A percentile compares a stretch with the other conserved stretches of the same genome.
These are phyloP conservation scores for Eucalyptus pumila DNA, from an alignment of 345 rosid species.

Conservation along the genomic window DNA sequence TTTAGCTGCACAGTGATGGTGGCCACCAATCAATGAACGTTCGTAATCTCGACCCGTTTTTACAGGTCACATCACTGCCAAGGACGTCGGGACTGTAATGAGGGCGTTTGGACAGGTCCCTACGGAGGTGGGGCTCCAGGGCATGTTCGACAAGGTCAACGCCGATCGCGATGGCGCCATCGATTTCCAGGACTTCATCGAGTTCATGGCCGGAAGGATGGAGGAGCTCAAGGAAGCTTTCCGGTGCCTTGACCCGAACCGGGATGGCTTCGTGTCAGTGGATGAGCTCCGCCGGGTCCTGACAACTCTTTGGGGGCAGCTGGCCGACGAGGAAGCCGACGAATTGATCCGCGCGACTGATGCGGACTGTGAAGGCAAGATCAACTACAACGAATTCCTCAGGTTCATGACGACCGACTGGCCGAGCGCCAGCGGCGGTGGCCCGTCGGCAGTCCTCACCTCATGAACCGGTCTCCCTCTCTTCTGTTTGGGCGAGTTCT, in stretches of 20 bases:
- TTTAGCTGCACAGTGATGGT: not conserved
- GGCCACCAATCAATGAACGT: not conserved
- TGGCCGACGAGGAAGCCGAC: constrained; percentile 37
- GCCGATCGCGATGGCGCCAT: constrained; percentile 20
- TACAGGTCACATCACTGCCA: not conserved
- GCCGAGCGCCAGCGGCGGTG: not conserved
- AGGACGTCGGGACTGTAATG: not conserved
- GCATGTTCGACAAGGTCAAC: not conserved
- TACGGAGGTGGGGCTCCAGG: not conserved
- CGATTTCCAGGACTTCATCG: constrained; percentile 33
- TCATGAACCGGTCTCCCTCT: not conserved
- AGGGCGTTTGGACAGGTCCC: not conserved
- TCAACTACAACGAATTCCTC: constrained; percentile 39
- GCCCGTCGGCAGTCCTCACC: not conserved
- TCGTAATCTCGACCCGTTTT: not conserved
- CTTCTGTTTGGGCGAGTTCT: not conserved
- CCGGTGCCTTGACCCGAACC: constrained; percentile 30
- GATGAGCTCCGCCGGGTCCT: constrained; percentile 46
- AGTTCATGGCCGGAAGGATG: constrained; percentile 41
- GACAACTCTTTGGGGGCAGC: constrained; percentile 43
- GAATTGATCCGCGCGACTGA: constrained; percentile 39
- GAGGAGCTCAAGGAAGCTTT: constrained; percentile 49
- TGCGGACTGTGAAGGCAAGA: constrained; percentile 33
- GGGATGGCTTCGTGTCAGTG: constrained; percentile 38
- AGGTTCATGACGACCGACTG: constrained; percentile 48